Evolutionary conservation across 495 filamentous ascomycete genomes (phyloP), one percentile per base, ranked within the genome.

Genomic region (Neurospora tetrasperma): DNA sequence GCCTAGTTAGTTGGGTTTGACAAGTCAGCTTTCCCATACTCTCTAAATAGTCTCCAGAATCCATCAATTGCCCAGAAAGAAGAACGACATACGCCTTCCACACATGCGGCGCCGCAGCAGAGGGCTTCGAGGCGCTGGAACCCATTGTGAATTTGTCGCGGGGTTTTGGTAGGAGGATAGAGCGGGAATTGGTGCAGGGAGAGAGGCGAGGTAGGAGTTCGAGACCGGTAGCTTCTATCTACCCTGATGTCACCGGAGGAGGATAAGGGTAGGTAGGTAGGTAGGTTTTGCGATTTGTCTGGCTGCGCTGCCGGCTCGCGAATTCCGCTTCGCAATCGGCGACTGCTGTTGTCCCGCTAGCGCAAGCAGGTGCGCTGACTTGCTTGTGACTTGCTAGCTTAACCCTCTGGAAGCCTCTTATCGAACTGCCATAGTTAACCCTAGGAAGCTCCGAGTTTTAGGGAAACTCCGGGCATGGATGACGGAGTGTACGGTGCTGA

Each of bases 41-140:
- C 20, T 40, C 5, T 54, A 7, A 62, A 62, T 62, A 1, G 6
- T 66, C 12, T 35, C 54, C 31, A 23, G 10, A 54, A 54, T 31
- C 16, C 54, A 31, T 66, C 54, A 35, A 66, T 66, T 27, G 11
- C 14, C 54, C 54, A 66, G 54, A 66, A 38, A 66, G 27, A 35
- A 18, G n/a, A 70, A 48, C 9, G 70, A 76, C 84, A 73, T 80
- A 87, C 85, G 79, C 79, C 71, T 82, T 84, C 83, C 85, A 87
- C 71, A 85, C 80, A 73, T 86, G 80, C 69, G 84, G 81, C 76
- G 77, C 72, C 73, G 80, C 75, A 69, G 71, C 71, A 68, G 80
- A 76, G 46, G 83, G 83, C 80, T 86, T 86, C 73, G 85, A 87
- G 74, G 83, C 79, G 80, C 78, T 83, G 72, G 84, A 82, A 75